phyloP scores from a whole-genome alignment of 495 filamentous ascomycete species.

The Daldinia caldariorum region DNA sequence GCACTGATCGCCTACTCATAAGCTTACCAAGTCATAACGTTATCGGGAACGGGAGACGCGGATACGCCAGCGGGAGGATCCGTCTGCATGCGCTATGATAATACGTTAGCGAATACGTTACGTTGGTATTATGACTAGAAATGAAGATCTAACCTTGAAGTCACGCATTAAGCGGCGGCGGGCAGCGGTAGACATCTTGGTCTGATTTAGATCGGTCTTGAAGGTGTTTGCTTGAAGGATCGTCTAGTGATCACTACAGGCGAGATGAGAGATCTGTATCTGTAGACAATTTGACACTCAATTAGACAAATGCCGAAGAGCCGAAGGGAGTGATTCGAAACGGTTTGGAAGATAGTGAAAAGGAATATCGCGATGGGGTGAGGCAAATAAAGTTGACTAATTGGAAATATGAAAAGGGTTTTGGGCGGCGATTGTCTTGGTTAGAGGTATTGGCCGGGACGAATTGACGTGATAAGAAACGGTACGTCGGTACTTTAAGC shows the following conservation, averaged over 20 bases:
- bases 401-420: constrained; percentile 9
- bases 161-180: constrained; percentile 96
- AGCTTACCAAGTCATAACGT: constrained; percentile 97
- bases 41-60: constrained; percentile 95
- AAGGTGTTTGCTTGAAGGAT: constrained; percentile 7
- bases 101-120: constrained; percentile 17
- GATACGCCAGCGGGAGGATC: constrained; percentile 97
- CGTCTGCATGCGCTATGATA: constrained; percentile 94
- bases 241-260: not conserved
- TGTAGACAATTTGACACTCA: not conserved
- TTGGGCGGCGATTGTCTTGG: constrained; percentile 37
- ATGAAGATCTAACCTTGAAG: constrained; percentile 77
- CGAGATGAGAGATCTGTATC: too few species aligned
- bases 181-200: constrained; percentile 88
- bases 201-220: not conserved
- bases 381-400: constrained; percentile 29
- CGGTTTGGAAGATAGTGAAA: not conserved
- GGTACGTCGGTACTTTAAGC: constrained; percentile 13
- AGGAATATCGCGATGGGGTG: constrained; percentile 17
- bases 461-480: constrained; percentile 33
- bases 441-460: constrained; percentile 14
- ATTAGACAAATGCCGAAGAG: not conserved
- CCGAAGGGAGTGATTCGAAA: not conserved
- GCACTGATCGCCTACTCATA: constrained; percentile 11
- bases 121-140: constrained; percentile 40